Evolutionary conservation across 192 early-diverging fungal species (phyloP).

Genomic region (Umbelopsis sp.): DNA sequence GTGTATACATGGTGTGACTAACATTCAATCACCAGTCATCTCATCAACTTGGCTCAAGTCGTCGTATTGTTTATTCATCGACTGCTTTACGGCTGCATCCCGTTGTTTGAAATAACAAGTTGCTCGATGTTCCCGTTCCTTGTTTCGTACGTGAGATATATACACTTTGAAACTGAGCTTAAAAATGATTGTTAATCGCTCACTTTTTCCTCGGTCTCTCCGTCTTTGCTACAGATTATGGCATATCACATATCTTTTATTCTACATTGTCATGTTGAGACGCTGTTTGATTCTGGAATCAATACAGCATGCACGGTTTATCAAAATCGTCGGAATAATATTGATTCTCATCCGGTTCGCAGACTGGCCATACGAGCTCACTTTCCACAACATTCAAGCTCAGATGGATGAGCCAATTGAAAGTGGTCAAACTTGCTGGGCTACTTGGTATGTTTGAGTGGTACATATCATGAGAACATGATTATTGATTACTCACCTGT

Average conservation of each 20-base stretch:
- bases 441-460: not conserved
- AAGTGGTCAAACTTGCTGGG: conserved; percentile 25
- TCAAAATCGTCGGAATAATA: conserved; percentile 26
- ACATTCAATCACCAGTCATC: conserved; percentile 20
- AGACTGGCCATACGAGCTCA: conserved; percentile 35
- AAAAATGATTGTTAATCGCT: not conserved
- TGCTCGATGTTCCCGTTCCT: conserved; percentile 32
- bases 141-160: conserved; percentile 38
- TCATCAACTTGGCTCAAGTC: conserved; percentile 36
- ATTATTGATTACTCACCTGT: too few species aligned
- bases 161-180: not conserved
- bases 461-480: not conserved
- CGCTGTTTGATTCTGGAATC: conserved; percentile 30
- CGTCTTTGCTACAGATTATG: conserved; percentile 17
- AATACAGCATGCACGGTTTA: conserved; percentile 18
- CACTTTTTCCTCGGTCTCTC: too few species aligned
- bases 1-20: not conserved
- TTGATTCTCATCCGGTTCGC: conserved; percentile 31
- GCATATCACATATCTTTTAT: conserved; percentile 29
- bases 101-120: conserved; percentile 29
- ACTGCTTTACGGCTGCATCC: conserved; percentile 27
- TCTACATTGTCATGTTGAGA: conserved; percentile 34
- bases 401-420: not conserved
- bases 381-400: conserved; percentile 19
- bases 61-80: conserved; percentile 25